phyloP scores from a whole-genome alignment of 2,329 filamentous ascomycete species.

The Beauveria sp. region DNA sequence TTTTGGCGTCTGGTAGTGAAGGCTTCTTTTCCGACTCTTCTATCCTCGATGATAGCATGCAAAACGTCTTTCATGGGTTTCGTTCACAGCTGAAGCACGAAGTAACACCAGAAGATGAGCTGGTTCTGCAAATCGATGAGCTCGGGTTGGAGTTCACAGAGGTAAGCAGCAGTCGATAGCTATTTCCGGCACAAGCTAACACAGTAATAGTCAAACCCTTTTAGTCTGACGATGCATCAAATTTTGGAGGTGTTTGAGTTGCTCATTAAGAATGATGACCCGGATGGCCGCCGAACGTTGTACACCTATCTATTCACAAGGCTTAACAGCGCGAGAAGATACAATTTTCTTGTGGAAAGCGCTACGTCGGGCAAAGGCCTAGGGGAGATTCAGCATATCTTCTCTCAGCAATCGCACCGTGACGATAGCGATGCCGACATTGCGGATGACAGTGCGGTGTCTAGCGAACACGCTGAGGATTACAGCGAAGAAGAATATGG shows the following conservation, averaged over 20 bases:
- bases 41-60: constrained; percentile 36
- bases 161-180: constrained; percentile 23
- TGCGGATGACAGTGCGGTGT: constrained; percentile 14
- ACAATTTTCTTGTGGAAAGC: constrained; percentile 33
- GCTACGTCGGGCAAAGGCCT: constrained; percentile 33
- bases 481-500: constrained; percentile 17
- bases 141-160: constrained; percentile 46
- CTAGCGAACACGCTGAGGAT: constrained; percentile 14
- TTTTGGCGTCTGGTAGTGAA: constrained; percentile 26
- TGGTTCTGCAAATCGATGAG: constrained; percentile 44
- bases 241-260: constrained; percentile 36
- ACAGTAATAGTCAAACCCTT: constrained; percentile 26
- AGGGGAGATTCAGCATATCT: constrained; percentile 33
- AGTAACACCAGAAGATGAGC: constrained; percentile 37
- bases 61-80: constrained; percentile 35
- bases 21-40: constrained; percentile 38
- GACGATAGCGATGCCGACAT: not conserved
- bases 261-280: constrained; percentile 36
- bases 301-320: constrained; percentile 36
- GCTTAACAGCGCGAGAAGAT: constrained; percentile 30
- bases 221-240: constrained; percentile 31
- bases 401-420: constrained; percentile 14
- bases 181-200: constrained; percentile 19
- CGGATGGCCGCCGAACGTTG: constrained; percentile 29
- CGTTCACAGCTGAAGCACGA: constrained; percentile 40